These are phyloP conservation scores for Globisporangium carolinianum DNA, from an alignment of 352 stramenopile species.

Conservation along the genomic window DNA sequence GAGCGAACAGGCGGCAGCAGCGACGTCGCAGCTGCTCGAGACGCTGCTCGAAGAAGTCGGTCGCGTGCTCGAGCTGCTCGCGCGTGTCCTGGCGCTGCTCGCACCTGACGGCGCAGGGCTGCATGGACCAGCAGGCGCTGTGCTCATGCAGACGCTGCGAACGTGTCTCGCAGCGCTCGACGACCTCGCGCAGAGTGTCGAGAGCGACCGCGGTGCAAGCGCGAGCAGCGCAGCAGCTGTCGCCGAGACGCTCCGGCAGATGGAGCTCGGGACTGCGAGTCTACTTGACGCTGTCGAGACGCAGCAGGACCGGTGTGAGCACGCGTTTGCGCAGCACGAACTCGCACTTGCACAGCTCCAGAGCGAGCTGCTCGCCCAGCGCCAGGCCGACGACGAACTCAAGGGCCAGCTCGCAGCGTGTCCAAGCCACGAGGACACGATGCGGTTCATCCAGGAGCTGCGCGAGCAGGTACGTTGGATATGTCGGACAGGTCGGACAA, in stretches of 20 bases:
- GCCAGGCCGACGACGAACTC: slow-evolving; percentile 38
- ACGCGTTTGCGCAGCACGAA: slow-evolving; percentile 33
- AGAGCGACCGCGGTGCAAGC: slow-evolving; percentile 15
- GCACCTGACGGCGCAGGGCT: slow-evolving; percentile 9
- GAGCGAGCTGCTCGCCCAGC: slow-evolving; percentile 33
- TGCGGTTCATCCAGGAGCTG: slow-evolving; percentile 43
- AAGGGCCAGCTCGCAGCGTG: slow-evolving; percentile 31
- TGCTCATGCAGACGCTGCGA: slow-evolving; percentile 42
- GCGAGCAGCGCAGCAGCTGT: slow-evolving; percentile 20
- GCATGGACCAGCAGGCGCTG: slow-evolving; percentile 6
- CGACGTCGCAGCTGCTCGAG: slow-evolving; percentile 16
- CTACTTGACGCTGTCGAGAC: slow-evolving; percentile 45
- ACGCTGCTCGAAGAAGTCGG: slow-evolving; percentile 25
- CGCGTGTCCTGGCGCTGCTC: slow-evolving; percentile 22
- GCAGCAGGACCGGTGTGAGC: slow-evolving; percentile 42
- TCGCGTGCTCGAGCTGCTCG: slow-evolving; percentile 26
- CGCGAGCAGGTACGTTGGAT: slow-evolving; percentile 35
- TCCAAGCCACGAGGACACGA: slow-evolving; percentile 59
- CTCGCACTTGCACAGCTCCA: slow-evolving; percentile 32
- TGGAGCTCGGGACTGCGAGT: slow-evolving; percentile 56
- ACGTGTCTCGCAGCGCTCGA: slow-evolving; percentile 32
- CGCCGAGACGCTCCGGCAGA: slow-evolving; percentile 35
- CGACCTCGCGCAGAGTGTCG: slow-evolving; percentile 17
- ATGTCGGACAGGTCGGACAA: background rate
- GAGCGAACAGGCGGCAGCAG: slow-evolving; percentile 9